Percentiles rank a stretch among this genome's conserved stretches.
Evolutionary conservation across 1,284 basidiomycete species (phyloP).

Genomic region (Stereum hirsutum): DNA sequence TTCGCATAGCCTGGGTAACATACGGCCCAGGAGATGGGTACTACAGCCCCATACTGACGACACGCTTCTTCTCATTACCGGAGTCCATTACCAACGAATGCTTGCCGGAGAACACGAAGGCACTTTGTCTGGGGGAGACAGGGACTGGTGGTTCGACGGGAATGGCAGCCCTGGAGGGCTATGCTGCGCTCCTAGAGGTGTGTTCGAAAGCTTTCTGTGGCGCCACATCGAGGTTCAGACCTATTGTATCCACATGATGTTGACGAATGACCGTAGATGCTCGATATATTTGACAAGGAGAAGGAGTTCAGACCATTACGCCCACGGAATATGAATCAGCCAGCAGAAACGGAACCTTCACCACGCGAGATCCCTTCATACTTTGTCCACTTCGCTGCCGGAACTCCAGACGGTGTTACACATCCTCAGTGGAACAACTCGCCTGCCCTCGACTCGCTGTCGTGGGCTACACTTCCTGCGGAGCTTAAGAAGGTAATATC

Average conservation of each 20-base stretch:
- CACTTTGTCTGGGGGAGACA: constrained; percentile 48
- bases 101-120: constrained; percentile 35
- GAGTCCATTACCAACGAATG: constrained; percentile 29
- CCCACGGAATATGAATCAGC: constrained; percentile 9
- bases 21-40: constrained; percentile 43
- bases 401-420: constrained; percentile 41
- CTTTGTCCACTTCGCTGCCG: constrained; percentile 54
- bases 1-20: constrained; percentile 45
- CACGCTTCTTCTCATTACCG: constrained; percentile 42
- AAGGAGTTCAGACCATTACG: constrained; percentile 13
- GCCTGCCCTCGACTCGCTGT: constrained; percentile 42
- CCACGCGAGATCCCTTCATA: constrained; percentile 34
- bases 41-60: constrained; percentile 46
- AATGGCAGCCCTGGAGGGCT: constrained; percentile 61
- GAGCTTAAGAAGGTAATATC: constrained; percentile 64
- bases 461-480: constrained; percentile 53
- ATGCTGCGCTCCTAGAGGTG: constrained; percentile 67
- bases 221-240: not conserved
- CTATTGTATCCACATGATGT: not conserved
- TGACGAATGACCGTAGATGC: constrained; percentile 35
- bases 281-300: constrained; percentile 33
- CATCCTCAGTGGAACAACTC: constrained; percentile 47
- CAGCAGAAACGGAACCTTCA: constrained; percentile 10
- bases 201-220: constrained; percentile 9
- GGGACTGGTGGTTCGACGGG: constrained; percentile 39